Percentiles rank a stretch among this genome's conserved stretches.
Evolutionary conservation across 164 flowering plant species (phyloP).

Genomic region (Amborella trichopoda): DNA sequence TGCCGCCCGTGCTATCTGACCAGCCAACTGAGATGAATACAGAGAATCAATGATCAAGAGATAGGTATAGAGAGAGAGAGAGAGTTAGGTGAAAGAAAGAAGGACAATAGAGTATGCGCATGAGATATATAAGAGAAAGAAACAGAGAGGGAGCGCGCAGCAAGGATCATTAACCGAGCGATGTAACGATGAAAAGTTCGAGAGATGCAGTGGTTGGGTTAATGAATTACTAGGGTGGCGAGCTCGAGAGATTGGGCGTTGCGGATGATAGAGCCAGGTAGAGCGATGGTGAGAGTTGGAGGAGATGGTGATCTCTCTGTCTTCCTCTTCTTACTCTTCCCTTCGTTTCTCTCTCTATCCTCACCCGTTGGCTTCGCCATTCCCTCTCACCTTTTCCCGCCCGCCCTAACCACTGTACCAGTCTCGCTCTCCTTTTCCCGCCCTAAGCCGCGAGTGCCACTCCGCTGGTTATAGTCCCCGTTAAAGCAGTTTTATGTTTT

Average conservation of each 20-base stretch:
- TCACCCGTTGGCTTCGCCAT: no score
- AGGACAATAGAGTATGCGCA: neutral
- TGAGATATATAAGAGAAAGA: neutral
- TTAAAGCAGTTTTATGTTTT: no score
- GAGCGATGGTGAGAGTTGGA: slow-evolving; percentile 69
- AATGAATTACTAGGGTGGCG: slow-evolving; percentile 62
- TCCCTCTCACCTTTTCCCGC: no score
- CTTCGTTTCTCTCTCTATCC: no score
- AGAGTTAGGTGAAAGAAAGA: neutral
- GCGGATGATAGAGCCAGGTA: slow-evolving; percentile 83
- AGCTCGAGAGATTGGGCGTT: slow-evolving; percentile 84
- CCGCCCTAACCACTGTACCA: no score
- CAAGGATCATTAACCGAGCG: no score
- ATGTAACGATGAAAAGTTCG: neutral
- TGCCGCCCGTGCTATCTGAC: slow-evolving; percentile 96
- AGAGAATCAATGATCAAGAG: neutral
- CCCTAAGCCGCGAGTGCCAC: no score
- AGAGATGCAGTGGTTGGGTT: neutral
- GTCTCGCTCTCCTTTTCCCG: no score
- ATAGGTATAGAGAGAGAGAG: neutral
- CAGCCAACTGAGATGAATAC: slow-evolving; percentile 56
- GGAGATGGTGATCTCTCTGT: no score
- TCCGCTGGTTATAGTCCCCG: no score
- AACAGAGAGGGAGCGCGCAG: neutral
- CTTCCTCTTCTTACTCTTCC: no score